These are phyloP conservation scores for Rhododendron simsii DNA, from an alignment of 148 eudicot species.

Conservation along the genomic window DNA sequence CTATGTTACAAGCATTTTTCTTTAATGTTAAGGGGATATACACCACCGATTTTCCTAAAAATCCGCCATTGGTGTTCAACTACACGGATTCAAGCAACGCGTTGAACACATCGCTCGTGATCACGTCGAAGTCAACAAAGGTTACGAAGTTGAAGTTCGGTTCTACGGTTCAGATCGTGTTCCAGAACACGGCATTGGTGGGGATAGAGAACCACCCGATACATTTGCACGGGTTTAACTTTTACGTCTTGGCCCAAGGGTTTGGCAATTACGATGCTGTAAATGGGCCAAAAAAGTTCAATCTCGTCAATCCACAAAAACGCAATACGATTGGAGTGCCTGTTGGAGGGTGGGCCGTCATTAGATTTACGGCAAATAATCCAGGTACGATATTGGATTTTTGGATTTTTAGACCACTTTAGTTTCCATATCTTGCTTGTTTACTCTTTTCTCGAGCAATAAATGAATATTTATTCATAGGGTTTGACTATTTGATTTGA, in stretches of 20 bases:
- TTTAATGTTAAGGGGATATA: conserved; percentile 28
- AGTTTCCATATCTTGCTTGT: too few relatives aligned
- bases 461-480: not conserved
- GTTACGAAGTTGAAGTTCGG: conserved; percentile 55
- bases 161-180: conserved; percentile 53
- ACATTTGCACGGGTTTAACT: conserved; percentile 68
- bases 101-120: conserved; percentile 21
- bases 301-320: not conserved
- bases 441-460: not conserved
- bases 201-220: conserved; percentile 68
- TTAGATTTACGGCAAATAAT: not conserved
- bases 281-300: not conserved
- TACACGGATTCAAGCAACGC: conserved; percentile 38
- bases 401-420: not conserved
- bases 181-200: conserved; percentile 52
- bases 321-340: not conserved
- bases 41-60: conserved; percentile 47
- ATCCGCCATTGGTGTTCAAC: conserved; percentile 48
- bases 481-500: not conserved
- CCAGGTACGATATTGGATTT: not conserved
- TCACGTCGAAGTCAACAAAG: conserved; percentile 42
- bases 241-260: conserved; percentile 65
- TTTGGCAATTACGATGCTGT: conserved; percentile 51
- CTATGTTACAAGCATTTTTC: conserved; percentile 50
- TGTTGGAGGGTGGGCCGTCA: conserved; percentile 16